Evolutionary conservation across 441 rosid genomes (phyloP).

Genomic region (Biscutella laevigata): DNA sequence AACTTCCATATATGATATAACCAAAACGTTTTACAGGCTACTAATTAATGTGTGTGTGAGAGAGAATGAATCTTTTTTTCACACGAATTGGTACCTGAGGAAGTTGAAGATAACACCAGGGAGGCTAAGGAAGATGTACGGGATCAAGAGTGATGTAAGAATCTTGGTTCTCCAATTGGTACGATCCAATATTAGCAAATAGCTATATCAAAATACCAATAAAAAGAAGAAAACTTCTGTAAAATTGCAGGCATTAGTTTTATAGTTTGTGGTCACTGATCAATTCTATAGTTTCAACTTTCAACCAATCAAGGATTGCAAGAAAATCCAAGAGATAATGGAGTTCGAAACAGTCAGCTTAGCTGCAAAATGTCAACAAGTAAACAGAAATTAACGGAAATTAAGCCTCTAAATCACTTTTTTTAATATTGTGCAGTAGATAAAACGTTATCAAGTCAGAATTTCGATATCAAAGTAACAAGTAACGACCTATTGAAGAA

Average conservation of each 20-base stretch:
- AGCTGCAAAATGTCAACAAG: not conserved
- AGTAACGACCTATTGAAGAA: no score
- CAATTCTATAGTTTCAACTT: not conserved
- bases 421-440: no score
- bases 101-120: slow-evolving; percentile 49
- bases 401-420: not conserved
- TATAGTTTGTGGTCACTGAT: not conserved
- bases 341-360: not conserved
- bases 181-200: slow-evolving; percentile 68
- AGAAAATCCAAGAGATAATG: not conserved
- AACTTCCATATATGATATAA: not conserved
- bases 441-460: no score
- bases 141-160: slow-evolving; percentile 62
- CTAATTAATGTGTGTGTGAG: no score
- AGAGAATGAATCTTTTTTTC: not conserved
- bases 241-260: not conserved
- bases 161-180: slow-evolving; percentile 84
- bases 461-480: no score
- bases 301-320: not conserved
- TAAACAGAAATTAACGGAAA: not conserved
- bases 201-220: slow-evolving; percentile 33
- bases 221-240: not conserved
- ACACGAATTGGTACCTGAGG: slow-evolving; percentile 36
- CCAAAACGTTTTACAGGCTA: no score
- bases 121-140: slow-evolving; percentile 74